Conservation (phyloP, 2,329 filamentous ascomycete genomes). For the Pseudogymnoascus sp. region DNA sequence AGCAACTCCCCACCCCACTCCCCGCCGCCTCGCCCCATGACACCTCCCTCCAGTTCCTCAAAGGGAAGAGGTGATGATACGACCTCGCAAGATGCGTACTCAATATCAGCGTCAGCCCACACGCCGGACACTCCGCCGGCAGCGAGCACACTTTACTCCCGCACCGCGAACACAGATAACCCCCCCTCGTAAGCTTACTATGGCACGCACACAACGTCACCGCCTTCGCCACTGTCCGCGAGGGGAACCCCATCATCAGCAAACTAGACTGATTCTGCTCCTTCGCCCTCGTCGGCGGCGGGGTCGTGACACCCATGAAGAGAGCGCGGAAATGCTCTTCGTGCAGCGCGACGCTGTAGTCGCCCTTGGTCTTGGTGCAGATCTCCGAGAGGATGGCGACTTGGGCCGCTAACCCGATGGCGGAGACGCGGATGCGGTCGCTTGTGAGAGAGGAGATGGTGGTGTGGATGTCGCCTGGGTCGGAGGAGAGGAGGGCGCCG, state of each 20-base stretch:
- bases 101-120: slow-evolving; percentile 84
- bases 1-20: slow-evolving; percentile 57
- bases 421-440: slow-evolving; percentile 79
- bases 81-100: slow-evolving; percentile 90
- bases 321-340: slow-evolving; percentile 83
- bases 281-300: slow-evolving; percentile 68
- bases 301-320: slow-evolving; percentile 82
- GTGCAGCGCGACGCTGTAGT: slow-evolving; percentile 83
- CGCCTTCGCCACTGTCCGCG: slow-evolving; percentile 62
- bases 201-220: slow-evolving; percentile 85
- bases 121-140: slow-evolving; percentile 85
- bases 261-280: slow-evolving; percentile 57
- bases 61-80: slow-evolving; percentile 86
- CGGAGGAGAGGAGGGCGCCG: slow-evolving; percentile 81
- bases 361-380: slow-evolving; percentile 81
- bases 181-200: slow-evolving; percentile 71
- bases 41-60: slow-evolving; percentile 87
- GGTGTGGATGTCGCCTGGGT: slow-evolving; percentile 91
- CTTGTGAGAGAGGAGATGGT: slow-evolving; percentile 73
- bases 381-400: slow-evolving; percentile 89
- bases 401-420: slow-evolving; percentile 86
- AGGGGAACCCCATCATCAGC: slow-evolving; percentile 98
- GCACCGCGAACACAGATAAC: slow-evolving; percentile 88
- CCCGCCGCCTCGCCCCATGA: slow-evolving; percentile 65
- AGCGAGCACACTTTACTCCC: slow-evolving; percentile 81